phyloP scores from a whole-genome alignment of 2,329 filamentous ascomycete species.

The Pestalotiopsis sp. region DNA sequence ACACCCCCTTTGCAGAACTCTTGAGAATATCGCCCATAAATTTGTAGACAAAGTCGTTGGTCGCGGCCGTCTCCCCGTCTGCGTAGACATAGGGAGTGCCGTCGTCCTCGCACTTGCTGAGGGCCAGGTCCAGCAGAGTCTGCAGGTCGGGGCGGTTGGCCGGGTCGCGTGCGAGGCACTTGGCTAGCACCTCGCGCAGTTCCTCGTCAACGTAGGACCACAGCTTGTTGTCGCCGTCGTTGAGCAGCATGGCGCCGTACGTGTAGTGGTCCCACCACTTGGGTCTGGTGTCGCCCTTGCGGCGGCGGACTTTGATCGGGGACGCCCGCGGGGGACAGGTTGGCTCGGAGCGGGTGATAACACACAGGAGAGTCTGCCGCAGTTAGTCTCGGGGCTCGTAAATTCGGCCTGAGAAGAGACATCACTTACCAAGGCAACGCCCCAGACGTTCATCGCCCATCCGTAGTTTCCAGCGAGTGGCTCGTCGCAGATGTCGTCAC shows the following conservation, averaged over 20 bases:
- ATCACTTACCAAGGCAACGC: background rate
- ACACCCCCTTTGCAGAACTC: too few species aligned
- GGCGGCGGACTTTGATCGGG: background rate
- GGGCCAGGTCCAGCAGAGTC: background rate
- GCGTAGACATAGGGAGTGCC: background rate
- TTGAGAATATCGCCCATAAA: background rate
- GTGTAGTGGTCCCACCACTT: background rate
- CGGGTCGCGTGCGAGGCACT: conserved; percentile 1
- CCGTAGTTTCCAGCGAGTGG: background rate
- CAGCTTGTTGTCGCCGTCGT: background rate
- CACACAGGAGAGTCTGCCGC: background rate
- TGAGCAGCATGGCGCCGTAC: conserved; percentile 4
- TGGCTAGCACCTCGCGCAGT: conserved; percentile 1
- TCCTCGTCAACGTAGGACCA: conserved; percentile 4
- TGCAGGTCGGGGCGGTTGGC: conserved; percentile 3
- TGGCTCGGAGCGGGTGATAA: conserved; percentile 1
- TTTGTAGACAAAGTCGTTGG: background rate
- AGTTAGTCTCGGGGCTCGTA: background rate
- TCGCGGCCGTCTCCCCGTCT: background rate
- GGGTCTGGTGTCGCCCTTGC: background rate
- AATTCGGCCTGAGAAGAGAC: too few species aligned
- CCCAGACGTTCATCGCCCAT: background rate
- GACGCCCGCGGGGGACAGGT: background rate
- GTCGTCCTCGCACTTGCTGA: conserved; percentile 2
- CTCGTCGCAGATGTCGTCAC: background rate